Evolutionary conservation across 495 filamentous ascomycete species (phyloP).

Genomic region (Aspergillus coremiiformis): DNA sequence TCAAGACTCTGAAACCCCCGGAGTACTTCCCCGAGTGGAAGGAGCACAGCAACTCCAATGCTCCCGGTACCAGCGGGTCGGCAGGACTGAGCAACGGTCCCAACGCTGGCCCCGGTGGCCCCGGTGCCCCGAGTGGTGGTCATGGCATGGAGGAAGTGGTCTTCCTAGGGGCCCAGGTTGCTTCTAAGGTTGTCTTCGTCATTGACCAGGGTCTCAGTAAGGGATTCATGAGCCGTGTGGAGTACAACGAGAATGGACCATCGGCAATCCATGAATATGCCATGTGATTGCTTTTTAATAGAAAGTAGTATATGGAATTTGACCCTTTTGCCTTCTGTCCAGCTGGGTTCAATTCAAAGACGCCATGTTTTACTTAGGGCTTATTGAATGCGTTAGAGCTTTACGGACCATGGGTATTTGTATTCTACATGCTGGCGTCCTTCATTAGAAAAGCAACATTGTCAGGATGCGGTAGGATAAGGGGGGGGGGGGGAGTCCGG

Average conservation of each 20-base stretch:
- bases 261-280: conserved; percentile 55
- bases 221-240: conserved; percentile 63
- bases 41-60: conserved; percentile 53
- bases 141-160: conserved; percentile 59
- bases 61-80: conserved; percentile 27
- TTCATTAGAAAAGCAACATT: conserved; percentile 19
- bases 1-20: conserved; percentile 70
- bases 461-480: conserved; percentile 16
- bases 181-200: conserved; percentile 66
- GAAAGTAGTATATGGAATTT: background rate
- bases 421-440: conserved; percentile 20
- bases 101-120: conserved; percentile 14
- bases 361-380: conserved; percentile 3
- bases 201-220: conserved; percentile 63
- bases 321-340: background rate
- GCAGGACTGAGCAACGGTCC: conserved; percentile 3
- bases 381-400: conserved; percentile 2
- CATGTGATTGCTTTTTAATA: conserved; percentile 19
- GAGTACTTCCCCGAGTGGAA: conserved; percentile 94
- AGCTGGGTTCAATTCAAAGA: conserved; percentile 9
- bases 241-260: conserved; percentile 75
- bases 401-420: conserved; percentile 4
- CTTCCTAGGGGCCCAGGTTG: conserved; percentile 76
- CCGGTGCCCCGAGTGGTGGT: conserved; percentile 19
- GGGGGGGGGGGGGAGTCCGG: conserved; percentile 24